These are phyloP conservation scores for Pilaira anomala DNA, from an alignment of 192 early-diverging fungal genomes.

Conservation along the genomic window DNA sequence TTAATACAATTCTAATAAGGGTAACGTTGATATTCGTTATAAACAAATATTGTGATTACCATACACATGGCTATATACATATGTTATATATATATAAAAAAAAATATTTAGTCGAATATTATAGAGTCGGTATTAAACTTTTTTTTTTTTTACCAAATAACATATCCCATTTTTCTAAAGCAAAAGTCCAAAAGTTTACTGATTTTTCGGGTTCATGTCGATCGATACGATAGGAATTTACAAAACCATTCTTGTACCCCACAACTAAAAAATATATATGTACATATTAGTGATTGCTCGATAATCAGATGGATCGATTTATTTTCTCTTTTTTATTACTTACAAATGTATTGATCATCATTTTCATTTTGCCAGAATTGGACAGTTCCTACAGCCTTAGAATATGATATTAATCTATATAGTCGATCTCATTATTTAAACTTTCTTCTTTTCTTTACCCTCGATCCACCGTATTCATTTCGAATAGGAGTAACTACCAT, in stretches of 20 bases:
- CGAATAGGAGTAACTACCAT: constrained; percentile 13
- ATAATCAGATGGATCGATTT: too few relatives aligned
- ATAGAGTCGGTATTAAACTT: too few relatives aligned
- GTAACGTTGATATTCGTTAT: constrained; percentile 8
- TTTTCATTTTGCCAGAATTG: background rate
- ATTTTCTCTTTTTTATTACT: background rate
- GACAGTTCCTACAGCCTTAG: background rate
- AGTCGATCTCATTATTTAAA: too few relatives aligned
- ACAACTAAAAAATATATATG: constrained; percentile 17
- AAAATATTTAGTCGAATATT: too few relatives aligned
- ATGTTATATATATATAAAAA: background rate
- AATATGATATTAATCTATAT: background rate
- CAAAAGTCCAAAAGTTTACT: constrained; percentile 19
- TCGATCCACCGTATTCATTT: constrained; percentile 2
- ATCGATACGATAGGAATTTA: constrained; percentile 14
- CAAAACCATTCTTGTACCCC: constrained; percentile 10
- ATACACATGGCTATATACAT: constrained; percentile 4
- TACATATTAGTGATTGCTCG: too few relatives aligned
- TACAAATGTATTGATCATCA: constrained; percentile 18
- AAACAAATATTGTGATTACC: constrained; percentile 14
- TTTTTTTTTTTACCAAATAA: constrained; percentile 14
- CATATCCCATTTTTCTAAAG: constrained; percentile 21
- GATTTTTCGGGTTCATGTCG: background rate
- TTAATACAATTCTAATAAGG: background rate
- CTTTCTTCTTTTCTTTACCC: background rate